Percentiles rank a stretch among this genome's conserved stretches.
Conservation (phyloP, 805 yeast genomes). For the Saturnispora zaruensis region DNA sequence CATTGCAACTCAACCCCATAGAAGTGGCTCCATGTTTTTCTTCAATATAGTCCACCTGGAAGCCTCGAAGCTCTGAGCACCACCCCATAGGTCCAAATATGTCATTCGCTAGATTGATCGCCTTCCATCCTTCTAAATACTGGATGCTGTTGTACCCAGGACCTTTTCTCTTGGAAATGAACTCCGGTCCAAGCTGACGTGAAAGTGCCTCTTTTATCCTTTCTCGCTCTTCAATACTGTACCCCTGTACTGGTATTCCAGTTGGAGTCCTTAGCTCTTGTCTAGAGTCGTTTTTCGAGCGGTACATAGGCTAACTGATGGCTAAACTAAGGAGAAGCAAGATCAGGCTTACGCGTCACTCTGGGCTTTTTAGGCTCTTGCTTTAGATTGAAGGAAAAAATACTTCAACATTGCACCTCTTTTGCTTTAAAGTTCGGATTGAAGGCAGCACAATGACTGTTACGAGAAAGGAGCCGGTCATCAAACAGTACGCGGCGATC, state of each 20-base stretch:
- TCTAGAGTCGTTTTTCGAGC: slow-evolving; percentile 7
- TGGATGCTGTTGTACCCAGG: slow-evolving; percentile 63
- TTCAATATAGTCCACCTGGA: slow-evolving; percentile 65
- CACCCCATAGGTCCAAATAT: slow-evolving; percentile 81
- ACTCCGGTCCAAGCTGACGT: slow-evolving; percentile 62
- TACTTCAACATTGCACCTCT: neutral
- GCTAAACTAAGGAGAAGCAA: neutral
- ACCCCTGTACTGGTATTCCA: slow-evolving; percentile 7
- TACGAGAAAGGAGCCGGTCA: neutral
- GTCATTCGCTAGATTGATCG: slow-evolving; percentile 68
- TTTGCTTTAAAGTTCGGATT: neutral
- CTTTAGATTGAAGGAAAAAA: neutral
- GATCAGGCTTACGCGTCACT: slow-evolving; percentile 1
- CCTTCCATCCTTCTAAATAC: slow-evolving; percentile 80
- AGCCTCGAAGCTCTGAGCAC: slow-evolving; percentile 60
- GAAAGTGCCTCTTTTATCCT: slow-evolving; percentile 26
- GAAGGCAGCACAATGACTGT: neutral
- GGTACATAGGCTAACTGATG: neutral
- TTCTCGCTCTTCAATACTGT: slow-evolving; percentile 22
- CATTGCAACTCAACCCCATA: slow-evolving; percentile 62
- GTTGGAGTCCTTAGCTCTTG: slow-evolving; percentile 5
- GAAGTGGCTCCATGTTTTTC: slow-evolving; percentile 48
- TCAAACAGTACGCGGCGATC: neutral
- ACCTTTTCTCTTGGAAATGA: slow-evolving; percentile 65
- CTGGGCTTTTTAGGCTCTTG: neutral